Evolutionary conservation across 352 stramenopile species (phyloP).

Genomic region (Pythium angustatum): DNA sequence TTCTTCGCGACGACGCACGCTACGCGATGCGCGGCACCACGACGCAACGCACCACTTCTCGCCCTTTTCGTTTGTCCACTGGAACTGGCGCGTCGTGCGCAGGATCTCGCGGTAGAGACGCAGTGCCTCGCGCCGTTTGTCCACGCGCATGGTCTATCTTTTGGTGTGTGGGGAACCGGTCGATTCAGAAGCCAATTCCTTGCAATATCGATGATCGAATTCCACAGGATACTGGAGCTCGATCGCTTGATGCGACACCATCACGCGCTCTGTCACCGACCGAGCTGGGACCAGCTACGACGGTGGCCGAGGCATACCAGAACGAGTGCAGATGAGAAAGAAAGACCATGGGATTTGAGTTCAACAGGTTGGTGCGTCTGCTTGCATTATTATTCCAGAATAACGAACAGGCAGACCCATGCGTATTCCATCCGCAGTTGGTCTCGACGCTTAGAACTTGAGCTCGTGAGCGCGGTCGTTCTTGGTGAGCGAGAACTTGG

Average conservation of each 20-base stretch:
- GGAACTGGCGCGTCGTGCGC: constrained; percentile 69
- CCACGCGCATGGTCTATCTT: constrained; percentile 33
- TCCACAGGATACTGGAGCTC: constrained; percentile 4
- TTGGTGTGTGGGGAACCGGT: not conserved
- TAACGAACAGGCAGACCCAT: constrained; percentile 21
- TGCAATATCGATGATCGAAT: constrained; percentile 8
- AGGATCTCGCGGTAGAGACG: constrained; percentile 83
- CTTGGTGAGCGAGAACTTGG: constrained; percentile 98
- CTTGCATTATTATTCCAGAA: constrained; percentile 31
- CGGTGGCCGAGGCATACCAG: too few relatives aligned
- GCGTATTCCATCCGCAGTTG: constrained; percentile 8
- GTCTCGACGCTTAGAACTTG: constrained; percentile 94
- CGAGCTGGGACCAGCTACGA: too few relatives aligned
- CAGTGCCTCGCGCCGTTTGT: constrained; percentile 78
- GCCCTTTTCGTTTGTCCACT: constrained; percentile 73
- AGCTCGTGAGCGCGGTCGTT: constrained; percentile 98
- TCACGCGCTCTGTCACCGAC: too few relatives aligned
- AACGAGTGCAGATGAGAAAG: not conserved
- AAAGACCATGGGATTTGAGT: constrained; percentile 5
- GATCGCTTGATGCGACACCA: too few relatives aligned
- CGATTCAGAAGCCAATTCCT: not conserved
- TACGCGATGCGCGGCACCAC: not conserved
- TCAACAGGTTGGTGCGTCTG: constrained; percentile 31
- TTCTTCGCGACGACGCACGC: not conserved
- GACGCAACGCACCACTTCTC: constrained; percentile 54